phyloP scores from a whole-genome alignment of 176 grass and related monocot genomes.

The Oryza rufipogon region DNA sequence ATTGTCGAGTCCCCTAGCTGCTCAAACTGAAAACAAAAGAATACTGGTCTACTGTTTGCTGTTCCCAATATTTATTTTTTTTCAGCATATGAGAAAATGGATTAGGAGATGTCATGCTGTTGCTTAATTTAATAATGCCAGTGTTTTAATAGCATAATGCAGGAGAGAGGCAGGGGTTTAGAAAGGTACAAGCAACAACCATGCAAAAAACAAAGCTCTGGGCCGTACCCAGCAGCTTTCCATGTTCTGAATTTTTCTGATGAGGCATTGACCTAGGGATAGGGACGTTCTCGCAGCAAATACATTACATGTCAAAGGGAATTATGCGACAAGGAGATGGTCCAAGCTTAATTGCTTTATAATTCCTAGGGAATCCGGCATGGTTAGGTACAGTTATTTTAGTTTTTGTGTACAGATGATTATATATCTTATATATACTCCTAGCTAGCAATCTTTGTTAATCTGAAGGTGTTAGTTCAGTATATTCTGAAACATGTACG shows the following conservation, averaged over 20 bases:
- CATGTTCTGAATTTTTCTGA: background rate
- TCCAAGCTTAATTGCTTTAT: constrained; percentile 43
- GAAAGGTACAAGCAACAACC: constrained; percentile 18
- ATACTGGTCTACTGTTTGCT: background rate
- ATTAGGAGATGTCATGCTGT: constrained; percentile 20
- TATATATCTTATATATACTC: background rate
- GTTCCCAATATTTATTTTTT: background rate
- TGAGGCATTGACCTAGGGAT: constrained; percentile 44
- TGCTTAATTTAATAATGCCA: background rate
- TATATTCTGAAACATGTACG: constrained; percentile 17
- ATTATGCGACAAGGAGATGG: constrained; percentile 45
- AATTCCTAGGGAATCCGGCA: constrained; percentile 19
- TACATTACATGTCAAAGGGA: constrained; percentile 46
- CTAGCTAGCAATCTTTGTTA: background rate
- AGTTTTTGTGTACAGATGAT: background rate
- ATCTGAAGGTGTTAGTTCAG: constrained; percentile 4
- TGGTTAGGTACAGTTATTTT: constrained; percentile 37
- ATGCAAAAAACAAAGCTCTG: constrained; percentile 26
- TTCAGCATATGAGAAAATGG: background rate
- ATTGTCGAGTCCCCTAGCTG: constrained; percentile 7
- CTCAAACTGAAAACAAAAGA: background rate
- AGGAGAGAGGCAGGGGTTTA: background rate
- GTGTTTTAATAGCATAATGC: background rate
- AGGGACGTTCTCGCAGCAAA: constrained; percentile 37
- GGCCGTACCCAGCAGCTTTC: background rate